These are phyloP conservation scores for Cochlearia excelsa DNA, from an alignment of 345 rosid species.

Conservation along the genomic window DNA sequence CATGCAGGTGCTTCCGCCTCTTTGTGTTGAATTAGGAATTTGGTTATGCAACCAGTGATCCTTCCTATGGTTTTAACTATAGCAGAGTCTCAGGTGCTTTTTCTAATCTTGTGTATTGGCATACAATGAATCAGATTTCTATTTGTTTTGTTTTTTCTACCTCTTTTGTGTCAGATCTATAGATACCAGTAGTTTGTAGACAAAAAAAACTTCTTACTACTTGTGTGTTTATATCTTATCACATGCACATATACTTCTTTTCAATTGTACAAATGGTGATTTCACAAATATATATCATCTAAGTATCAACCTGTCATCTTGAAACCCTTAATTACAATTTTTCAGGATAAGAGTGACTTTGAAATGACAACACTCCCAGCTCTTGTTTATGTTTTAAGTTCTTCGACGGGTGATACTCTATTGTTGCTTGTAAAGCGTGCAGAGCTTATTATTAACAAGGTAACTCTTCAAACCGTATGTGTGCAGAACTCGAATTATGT, in stretches of 20 bases:
- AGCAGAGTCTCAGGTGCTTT: slow-evolving; percentile 87
- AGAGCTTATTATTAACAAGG: slow-evolving; percentile 90
- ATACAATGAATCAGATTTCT: not conserved
- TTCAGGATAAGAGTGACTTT: slow-evolving; percentile 87
- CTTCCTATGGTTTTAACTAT: slow-evolving; percentile 94
- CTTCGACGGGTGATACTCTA: slow-evolving; percentile 87
- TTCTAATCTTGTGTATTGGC: no score
- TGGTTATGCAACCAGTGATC: slow-evolving; percentile 94
- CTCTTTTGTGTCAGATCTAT: slow-evolving; percentile 11
- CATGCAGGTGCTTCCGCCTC: slow-evolving; percentile 91
- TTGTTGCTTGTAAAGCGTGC: slow-evolving; percentile 86
- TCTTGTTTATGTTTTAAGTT: slow-evolving; percentile 82
- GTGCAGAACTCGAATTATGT: slow-evolving; percentile 7
- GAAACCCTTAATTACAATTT: slow-evolving; percentile 11
- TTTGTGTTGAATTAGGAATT: slow-evolving; percentile 95
- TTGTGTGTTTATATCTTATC: slow-evolving; percentile 4
- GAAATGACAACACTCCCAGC: slow-evolving; percentile 88
- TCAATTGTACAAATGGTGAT: slow-evolving; percentile 10
- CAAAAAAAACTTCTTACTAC: not conserved
- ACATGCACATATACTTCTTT: slow-evolving; percentile 7
- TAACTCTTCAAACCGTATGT: slow-evolving; percentile 19
- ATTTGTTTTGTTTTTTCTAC: slow-evolving; percentile 20
- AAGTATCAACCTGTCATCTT: not conserved
- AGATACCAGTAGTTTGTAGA: not conserved
- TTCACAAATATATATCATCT: not conserved